Evolutionary conservation across 176 grass and related monocot species (phyloP).

Genomic region (Oryza punctata): DNA sequence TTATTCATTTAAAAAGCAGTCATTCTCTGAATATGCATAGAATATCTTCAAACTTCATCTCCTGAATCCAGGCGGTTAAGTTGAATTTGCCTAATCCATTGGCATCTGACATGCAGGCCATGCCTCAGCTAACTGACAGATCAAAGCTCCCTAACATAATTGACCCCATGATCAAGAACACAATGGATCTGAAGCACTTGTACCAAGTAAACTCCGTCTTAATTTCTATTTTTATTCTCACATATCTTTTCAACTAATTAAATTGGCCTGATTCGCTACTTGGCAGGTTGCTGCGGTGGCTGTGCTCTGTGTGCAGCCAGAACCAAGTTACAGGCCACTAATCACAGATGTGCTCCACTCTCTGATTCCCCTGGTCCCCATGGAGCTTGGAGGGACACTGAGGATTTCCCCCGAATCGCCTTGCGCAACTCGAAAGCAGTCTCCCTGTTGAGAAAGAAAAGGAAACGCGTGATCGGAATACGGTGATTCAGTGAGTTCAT

Average conservation of each 20-base stretch:
- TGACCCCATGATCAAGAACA: conserved; percentile 84
- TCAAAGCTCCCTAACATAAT: conserved; percentile 93
- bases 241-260: conserved; percentile 18
- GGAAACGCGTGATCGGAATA: not conserved
- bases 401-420: conserved; percentile 45
- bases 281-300: conserved; percentile 88
- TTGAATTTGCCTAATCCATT: conserved; percentile 5
- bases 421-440: conserved; percentile 16
- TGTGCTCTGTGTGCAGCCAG: conserved; percentile 89
- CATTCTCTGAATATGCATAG: not conserved
- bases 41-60: not conserved
- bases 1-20: not conserved
- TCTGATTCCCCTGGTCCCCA: conserved; percentile 80
- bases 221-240: not conserved
- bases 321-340: conserved; percentile 91
- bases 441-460: conserved; percentile 35
- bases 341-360: conserved; percentile 97
- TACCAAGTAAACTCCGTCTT: conserved; percentile 72
- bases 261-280: not conserved
- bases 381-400: conserved; percentile 85
- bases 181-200: conserved; percentile 93
- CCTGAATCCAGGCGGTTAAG: conserved; percentile 5
- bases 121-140: conserved; percentile 98
- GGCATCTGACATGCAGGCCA: conserved; percentile 69
- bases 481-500: not conserved